Base-by-base conservation (phyloP, 331 rosid genomes). In the Malus hybrid region DNA sequence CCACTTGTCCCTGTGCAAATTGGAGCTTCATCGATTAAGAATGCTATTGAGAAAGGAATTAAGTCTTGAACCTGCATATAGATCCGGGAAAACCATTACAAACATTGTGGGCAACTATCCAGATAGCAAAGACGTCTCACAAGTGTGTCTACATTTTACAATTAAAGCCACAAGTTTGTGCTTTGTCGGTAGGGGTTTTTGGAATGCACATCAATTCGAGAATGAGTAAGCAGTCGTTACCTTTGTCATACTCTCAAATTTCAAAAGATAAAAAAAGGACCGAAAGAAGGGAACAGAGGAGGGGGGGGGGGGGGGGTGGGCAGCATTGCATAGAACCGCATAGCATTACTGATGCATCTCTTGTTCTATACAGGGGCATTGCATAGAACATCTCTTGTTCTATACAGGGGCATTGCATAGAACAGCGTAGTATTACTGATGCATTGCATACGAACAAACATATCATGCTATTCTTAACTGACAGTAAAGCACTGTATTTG, bases 1-100 rank as follows among this genome's bases (percentile, higher is more conserved):
- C 84, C 80, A 78, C 89, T 82, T 77, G 88, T 48, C 44, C 81
- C 84, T 24, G 80, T 73, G 66, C 80, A 61, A 74, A 92, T 61
- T 84, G 89, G 88, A 75, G 83, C 87, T 66, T 68, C 91, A 70
- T 85, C 93, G 73, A 81, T 80, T 74, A 74, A 72, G 82, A 95
- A 83, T 75, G 96, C 93, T 71, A 88, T 79, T 22, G 97, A 89
- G 83, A 90, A 92, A 26, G 99, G 93, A 81, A 79, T 78, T 63
- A 85, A 75, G 82, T 95, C 99, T 83, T 85, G 90, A 78, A 95
- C 97, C 99, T 94, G 88, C 68, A 71, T 28, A 73, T 44, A 50
- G 62, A 55, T 72, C 22, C 28, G 2, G 53, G 36, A 70, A 78
- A 64, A 61, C 70, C 74, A 77, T 69, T 57, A 78, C 75, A 50